A percentile compares a stretch with the other conserved stretches of the same genome.
Evolutionary conservation across 208 protist genomes (phyloP).

Genomic region (Acanthamoeba culbertsoni): DNA sequence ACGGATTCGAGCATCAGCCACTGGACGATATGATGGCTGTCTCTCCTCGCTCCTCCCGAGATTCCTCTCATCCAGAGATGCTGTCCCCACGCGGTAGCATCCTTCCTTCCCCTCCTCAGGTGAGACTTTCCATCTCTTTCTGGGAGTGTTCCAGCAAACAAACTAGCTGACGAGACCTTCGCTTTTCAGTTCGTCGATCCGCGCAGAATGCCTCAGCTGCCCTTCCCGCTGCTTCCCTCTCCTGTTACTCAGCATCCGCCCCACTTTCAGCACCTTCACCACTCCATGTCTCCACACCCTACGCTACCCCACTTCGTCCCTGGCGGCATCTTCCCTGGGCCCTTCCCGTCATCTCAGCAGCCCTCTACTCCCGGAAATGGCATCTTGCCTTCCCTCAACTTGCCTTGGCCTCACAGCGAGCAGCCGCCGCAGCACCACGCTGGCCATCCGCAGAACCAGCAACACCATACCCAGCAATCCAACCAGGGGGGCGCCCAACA

Average conservation of each 20-base stretch:
- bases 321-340: not conserved
- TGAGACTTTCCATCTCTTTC: too few relatives aligned
- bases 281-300: not conserved
- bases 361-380: not conserved
- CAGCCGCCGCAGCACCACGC: not conserved
- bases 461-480: too few relatives aligned
- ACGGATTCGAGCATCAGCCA: too few relatives aligned
- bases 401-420: not conserved
- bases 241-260: not conserved
- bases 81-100: not conserved
- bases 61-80: not conserved
- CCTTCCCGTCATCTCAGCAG: not conserved
- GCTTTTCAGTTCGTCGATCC: not conserved
- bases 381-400: not conserved
- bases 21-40: not conserved
- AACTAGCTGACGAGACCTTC: too few relatives aligned
- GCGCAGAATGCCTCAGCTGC: not conserved
- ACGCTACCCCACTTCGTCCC: not conserved
- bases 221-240: not conserved
- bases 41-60: not conserved
- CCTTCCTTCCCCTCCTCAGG: not conserved
- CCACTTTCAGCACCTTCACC: not conserved
- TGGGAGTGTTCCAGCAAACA: too few relatives aligned
- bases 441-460: not conserved
- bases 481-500: too few relatives aligned